These are phyloP conservation scores for Leishmania lainsoni DNA, from an alignment of 208 protist species.

Conservation along the genomic window DNA sequence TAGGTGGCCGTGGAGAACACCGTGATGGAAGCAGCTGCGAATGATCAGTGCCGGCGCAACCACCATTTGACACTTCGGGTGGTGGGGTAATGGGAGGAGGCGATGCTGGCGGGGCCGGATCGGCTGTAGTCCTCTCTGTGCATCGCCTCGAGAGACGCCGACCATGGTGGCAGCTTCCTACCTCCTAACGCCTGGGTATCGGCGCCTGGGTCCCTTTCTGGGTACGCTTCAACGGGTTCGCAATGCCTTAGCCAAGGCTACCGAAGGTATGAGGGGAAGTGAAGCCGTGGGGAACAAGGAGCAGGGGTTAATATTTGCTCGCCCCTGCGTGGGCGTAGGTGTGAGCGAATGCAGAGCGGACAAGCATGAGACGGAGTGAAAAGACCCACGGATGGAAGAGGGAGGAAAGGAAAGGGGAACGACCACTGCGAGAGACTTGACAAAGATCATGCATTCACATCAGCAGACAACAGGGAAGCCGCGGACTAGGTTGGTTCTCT, in stretches of 20 bases:
- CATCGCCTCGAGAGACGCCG: background rate
- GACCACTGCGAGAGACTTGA: background rate
- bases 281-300: background rate
- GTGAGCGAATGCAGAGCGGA: background rate
- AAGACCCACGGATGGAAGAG: background rate
- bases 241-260: background rate
- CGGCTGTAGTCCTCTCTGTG: background rate
- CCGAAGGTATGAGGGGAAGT: background rate
- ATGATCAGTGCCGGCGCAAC: background rate
- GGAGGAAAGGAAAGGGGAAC: background rate
- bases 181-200: background rate
- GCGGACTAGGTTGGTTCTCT: background rate
- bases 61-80: background rate
- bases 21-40: background rate
- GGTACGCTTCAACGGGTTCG: background rate
- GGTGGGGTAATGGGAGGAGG: background rate
- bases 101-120: background rate
- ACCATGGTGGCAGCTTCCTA: background rate
- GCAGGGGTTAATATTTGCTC: no score
- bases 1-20: background rate
- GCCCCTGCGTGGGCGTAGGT: no score
- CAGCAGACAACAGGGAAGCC: background rate
- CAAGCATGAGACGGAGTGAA: background rate
- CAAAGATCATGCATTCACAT: background rate
- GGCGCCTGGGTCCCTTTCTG: background rate